Conservation (phyloP, 1,284 basidiomycete species). For the Earliella scabrosa region DNA sequence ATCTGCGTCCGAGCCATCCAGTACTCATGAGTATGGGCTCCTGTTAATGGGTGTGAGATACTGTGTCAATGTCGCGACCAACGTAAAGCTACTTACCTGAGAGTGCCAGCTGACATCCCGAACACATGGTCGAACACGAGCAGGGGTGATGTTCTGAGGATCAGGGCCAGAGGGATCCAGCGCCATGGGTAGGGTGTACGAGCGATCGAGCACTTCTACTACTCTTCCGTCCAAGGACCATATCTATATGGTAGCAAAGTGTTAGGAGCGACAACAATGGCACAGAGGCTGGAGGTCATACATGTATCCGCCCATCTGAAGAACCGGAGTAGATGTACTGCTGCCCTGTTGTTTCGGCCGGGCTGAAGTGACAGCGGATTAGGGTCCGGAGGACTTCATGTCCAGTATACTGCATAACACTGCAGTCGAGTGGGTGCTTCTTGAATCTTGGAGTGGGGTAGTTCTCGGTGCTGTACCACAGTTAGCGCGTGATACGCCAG, state of each 20-base stretch:
- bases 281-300: too few species aligned
- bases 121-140: constrained; percentile 59
- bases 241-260: too few species aligned
- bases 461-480: constrained; percentile 54
- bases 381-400: constrained; percentile 93
- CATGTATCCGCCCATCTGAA: constrained; percentile 82
- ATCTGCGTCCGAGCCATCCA: constrained; percentile 76
- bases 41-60: constrained; percentile 38
- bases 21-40: constrained; percentile 92
- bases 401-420: constrained; percentile 95
- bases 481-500: background rate
- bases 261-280: too few species aligned
- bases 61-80: too few species aligned
- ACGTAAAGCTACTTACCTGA: constrained; percentile 46
- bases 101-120: constrained; percentile 95
- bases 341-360: constrained; percentile 87
- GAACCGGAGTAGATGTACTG: constrained; percentile 96
- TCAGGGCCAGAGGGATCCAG: constrained; percentile 69
- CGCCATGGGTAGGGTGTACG: constrained; percentile 73
- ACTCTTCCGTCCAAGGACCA: constrained; percentile 93
- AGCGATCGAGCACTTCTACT: constrained; percentile 85
- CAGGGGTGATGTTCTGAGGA: constrained; percentile 27
- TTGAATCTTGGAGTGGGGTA: constrained; percentile 68
- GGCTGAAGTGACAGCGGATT: constrained; percentile 96
- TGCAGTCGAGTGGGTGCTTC: constrained; percentile 86